Evolutionary conservation across 257 asterid genomes (phyloP).

Genomic region (Mitragyna speciosa): DNA sequence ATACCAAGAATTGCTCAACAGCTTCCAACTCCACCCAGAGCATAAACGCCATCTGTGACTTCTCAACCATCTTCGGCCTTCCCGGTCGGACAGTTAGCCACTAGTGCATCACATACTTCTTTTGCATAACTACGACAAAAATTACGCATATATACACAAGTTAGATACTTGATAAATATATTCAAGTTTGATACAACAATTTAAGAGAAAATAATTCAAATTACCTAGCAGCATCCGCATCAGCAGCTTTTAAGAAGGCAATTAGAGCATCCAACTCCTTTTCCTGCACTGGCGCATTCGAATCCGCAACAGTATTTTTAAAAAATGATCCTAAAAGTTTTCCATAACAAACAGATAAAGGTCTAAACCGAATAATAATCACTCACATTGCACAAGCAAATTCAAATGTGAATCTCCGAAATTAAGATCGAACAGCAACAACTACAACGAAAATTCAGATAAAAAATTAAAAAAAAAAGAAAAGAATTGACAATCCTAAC

Average conservation of each 20-base stretch:
- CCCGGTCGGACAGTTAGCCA: constrained; percentile 96
- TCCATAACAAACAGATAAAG: constrained; percentile 6
- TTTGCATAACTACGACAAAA: constrained; percentile 61
- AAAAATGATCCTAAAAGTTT: constrained; percentile 66
- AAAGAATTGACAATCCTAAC: constrained; percentile 29
- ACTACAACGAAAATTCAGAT: constrained; percentile 45
- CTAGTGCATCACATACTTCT: constrained; percentile 94
- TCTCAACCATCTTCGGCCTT: constrained; percentile 96
- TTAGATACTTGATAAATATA: background rate
- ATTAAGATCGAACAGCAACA: constrained; percentile 26
- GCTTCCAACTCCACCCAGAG: constrained; percentile 99
- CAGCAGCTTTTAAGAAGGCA: constrained; percentile 88
- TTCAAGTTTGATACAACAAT: background rate
- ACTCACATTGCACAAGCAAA: constrained; percentile 30
- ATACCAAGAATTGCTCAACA: constrained; percentile 87
- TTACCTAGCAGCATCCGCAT: constrained; percentile 93
- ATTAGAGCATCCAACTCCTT: constrained; percentile 96
- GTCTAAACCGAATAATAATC: constrained; percentile 33
- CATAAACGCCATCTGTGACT: constrained; percentile 81
- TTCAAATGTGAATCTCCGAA: constrained; percentile 32
- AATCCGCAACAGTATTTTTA: constrained; percentile 77
- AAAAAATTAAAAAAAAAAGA: constrained; percentile 20
- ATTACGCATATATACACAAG: constrained; percentile 3
- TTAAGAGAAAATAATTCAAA: constrained; percentile 9
- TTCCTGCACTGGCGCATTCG: constrained; percentile 98